Evolutionary conservation across 2,329 filamentous ascomycete genomes (phyloP).

Genomic region (Paracoccidioides lutzii): DNA sequence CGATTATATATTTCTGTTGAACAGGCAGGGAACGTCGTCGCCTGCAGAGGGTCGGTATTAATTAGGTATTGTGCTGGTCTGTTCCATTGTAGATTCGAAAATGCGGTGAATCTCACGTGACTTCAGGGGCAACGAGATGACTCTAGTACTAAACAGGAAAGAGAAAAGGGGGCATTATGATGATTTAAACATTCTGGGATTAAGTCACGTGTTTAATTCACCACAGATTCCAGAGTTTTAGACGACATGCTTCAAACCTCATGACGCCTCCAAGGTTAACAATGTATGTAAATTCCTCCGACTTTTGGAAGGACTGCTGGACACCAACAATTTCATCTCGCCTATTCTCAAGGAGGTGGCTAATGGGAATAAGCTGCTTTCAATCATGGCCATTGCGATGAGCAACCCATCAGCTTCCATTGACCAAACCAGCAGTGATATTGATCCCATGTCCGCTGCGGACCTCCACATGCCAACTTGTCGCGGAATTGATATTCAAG

Average conservation of each 20-base stretch:
- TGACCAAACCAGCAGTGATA: neutral
- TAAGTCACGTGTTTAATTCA: too few relatives aligned
- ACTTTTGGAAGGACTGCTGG: too few relatives aligned
- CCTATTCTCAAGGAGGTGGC: too few relatives aligned
- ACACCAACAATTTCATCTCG: neutral
- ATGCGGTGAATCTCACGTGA: neutral
- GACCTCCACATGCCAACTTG: slow-evolving; percentile 2
- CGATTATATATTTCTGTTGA: neutral
- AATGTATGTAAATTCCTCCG: too few relatives aligned
- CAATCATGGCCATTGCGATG: neutral
- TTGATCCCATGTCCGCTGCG: too few relatives aligned
- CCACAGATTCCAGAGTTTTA: too few relatives aligned
- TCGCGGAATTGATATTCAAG: slow-evolving; percentile 4
- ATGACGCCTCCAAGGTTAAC: too few relatives aligned
- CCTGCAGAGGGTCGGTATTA: neutral
- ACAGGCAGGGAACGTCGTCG: neutral
- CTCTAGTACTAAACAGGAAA: neutral
- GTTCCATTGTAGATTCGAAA: neutral
- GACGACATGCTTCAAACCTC: too few relatives aligned
- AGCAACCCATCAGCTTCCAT: neutral
- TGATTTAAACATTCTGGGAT: too few relatives aligned
- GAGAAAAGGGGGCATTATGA: neutral
- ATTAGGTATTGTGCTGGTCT: neutral
- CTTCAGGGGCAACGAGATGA: neutral
- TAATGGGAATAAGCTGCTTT: neutral